Percentiles rank a stretch among this genome's conserved stretches.
phyloP scores from a whole-genome alignment of 345 rosid genomes.

The Carallia brachiata region DNA sequence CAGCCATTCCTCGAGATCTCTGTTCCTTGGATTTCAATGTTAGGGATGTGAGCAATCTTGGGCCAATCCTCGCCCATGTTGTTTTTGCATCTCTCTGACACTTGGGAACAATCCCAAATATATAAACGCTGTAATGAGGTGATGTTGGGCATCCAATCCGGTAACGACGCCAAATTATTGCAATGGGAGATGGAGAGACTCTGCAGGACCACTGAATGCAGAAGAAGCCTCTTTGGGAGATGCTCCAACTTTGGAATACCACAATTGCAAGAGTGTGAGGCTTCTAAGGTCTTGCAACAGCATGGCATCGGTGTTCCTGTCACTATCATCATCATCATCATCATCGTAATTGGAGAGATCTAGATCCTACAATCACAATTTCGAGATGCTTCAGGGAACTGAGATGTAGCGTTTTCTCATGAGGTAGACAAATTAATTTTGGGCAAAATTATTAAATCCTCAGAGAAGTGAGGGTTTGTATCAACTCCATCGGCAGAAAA shows the following conservation, averaged over 20 bases:
- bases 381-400: no score
- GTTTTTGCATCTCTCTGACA: not conserved
- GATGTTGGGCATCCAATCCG: constrained; percentile 20
- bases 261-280: not conserved
- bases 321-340: no score
- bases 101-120: not conserved
- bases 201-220: not conserved
- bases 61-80: constrained; percentile 5
- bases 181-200: not conserved
- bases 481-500: no score
- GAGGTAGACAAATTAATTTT: no score
- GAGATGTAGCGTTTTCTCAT: no score
- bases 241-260: not conserved
- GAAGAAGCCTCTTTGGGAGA: constrained; percentile 15
- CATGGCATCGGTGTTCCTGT: not conserved
- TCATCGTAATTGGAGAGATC: no score
- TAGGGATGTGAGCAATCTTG: constrained; percentile 11
- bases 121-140: not conserved
- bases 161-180: constrained; percentile 1
- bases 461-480: no score
- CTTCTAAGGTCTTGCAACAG: constrained; percentile 10
- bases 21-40: no score
- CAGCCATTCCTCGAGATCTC: no score
- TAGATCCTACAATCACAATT: no score
- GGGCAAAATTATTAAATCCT: no score